A percentile compares a stretch with the other conserved stretches of the same genome.
Conservation (phyloP, 495 filamentous ascomycete genomes). For the Aspergillus baeticus region DNA sequence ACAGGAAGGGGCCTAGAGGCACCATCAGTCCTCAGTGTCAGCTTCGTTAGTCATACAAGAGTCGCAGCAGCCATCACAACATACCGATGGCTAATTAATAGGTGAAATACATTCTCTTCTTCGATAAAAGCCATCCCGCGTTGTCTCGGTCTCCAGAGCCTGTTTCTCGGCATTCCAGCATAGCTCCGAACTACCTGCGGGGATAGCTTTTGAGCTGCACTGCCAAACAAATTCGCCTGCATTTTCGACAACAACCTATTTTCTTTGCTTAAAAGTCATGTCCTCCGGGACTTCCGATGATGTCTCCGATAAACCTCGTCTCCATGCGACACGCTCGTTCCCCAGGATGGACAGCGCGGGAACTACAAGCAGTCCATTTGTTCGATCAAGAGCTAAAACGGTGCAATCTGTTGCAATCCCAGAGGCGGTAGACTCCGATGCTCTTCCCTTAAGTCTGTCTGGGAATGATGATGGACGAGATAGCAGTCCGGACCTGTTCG, state of each 20-base stretch:
- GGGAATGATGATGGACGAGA: conserved; percentile 31
- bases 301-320: conserved; percentile 32
- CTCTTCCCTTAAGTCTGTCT: conserved; percentile 24
- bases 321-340: conserved; percentile 50
- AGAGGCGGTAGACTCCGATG: conserved; percentile 35
- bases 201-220: conserved; percentile 6
- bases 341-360: conserved; percentile 51
- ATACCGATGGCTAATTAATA: neutral
- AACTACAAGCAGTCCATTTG: conserved; percentile 30
- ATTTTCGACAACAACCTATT: neutral
- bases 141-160: neutral
- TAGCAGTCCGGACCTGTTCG: conserved; percentile 44
- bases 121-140: neutral
- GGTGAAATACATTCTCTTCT: neutral
- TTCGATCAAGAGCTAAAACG: conserved; percentile 60
- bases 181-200: conserved; percentile 5
- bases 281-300: conserved; percentile 29
- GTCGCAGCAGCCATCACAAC: neutral
- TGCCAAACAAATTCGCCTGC: neutral
- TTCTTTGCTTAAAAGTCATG: conserved; percentile 11
- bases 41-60: neutral
- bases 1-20: conserved; percentile 4
- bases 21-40: neutral
- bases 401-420: conserved; percentile 54
- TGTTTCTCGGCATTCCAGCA: neutral